Evolutionary conservation across 306 rosid genomes (phyloP), one percentile per base, ranked within the genome.

Genomic region (Vicia sativa): DNA sequence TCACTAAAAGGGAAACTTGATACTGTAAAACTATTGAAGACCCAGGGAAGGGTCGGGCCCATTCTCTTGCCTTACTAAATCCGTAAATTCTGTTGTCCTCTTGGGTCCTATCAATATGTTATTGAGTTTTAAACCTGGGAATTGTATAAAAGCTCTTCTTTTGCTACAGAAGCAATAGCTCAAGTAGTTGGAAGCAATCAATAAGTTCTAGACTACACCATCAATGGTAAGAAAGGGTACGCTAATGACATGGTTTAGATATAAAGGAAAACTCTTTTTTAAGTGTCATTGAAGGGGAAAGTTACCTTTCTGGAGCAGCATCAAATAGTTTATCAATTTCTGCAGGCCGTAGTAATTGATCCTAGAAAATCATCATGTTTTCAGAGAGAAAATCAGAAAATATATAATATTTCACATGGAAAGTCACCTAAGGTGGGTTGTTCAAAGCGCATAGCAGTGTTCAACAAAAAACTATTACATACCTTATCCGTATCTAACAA

Each of bases 271-370:
- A 19, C 31, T 8, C 14, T 26, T 44, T 44, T 62, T 21, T 45
- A 55, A 39, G 11, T 10, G 72, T 50, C 43, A 41, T 7, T 10
- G 31, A 39, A 38, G 53, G 15, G 42, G 63, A 71, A 67, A 55
- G 11, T 74, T 60, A 92, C 98, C 91, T 84, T 84, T 89, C 89
- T 65, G 98, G 98, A 66, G 96, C 96, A 79, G 92, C 83, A 74
- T 78, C 74, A 82, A 87, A 92, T 42, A 92, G 81, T 59, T 82
- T 80, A 77, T 89, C 87, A 58, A 92, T 87, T 82, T 92, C 95
- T 56, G 74, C 74, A 67, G 89, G 89, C 65, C 41, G 84, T 38
- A 92, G 71, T 46, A 79, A 83, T 81, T 87, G 89, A 62, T 92
- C 98, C 98, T 92, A 63, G 74, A 74, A 44, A 74, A 67, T 41